Conservation (phyloP, 1,284 basidiomycete genomes). For the Flammula alnicola region DNA sequence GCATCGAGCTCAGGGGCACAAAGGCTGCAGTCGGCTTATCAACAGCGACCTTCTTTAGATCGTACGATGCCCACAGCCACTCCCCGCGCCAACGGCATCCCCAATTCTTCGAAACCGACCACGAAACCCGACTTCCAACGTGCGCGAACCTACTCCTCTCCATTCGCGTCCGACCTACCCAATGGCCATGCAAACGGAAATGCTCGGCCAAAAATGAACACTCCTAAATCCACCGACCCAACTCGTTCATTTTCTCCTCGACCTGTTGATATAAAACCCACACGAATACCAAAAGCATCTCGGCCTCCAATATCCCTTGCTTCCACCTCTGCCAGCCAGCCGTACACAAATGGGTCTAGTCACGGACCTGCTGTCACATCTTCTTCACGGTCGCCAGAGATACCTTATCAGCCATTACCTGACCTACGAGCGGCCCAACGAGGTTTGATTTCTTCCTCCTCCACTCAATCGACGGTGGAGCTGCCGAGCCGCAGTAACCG, state of each 20-base stretch:
- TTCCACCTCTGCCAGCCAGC: constrained; percentile 28
- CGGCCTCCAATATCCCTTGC: constrained; percentile 23
- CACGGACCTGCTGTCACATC: constrained; percentile 29
- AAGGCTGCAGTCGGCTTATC: constrained; percentile 21
- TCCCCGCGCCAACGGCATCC: constrained; percentile 20
- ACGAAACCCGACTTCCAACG: constrained; percentile 33
- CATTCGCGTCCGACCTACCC: constrained; percentile 43
- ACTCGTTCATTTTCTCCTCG: constrained; percentile 31
- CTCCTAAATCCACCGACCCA: constrained; percentile 24
- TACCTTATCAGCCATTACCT: constrained; percentile 18
- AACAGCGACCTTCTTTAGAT: constrained; percentile 20
- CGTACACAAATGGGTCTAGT: constrained; percentile 27
- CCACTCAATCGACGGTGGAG: constrained; percentile 24
- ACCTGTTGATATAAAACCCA: constrained; percentile 37
- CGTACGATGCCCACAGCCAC: constrained; percentile 20
- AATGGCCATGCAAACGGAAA: constrained; percentile 29
- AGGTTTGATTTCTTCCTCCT: constrained; percentile 22
- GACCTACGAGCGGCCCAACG: constrained; percentile 10
- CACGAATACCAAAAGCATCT: constrained; percentile 43
- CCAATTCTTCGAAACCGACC: constrained; percentile 15
- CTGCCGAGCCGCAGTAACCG: constrained; percentile 15
- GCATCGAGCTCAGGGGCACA: constrained; percentile 11
- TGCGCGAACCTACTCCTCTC: constrained; percentile 66
- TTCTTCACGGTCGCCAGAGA: constrained; percentile 23
- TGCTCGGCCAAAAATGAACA: constrained; percentile 34